phyloP scores from a whole-genome alignment of 2,329 filamentous ascomycete genomes.

The Hypoxylon sp. region DNA sequence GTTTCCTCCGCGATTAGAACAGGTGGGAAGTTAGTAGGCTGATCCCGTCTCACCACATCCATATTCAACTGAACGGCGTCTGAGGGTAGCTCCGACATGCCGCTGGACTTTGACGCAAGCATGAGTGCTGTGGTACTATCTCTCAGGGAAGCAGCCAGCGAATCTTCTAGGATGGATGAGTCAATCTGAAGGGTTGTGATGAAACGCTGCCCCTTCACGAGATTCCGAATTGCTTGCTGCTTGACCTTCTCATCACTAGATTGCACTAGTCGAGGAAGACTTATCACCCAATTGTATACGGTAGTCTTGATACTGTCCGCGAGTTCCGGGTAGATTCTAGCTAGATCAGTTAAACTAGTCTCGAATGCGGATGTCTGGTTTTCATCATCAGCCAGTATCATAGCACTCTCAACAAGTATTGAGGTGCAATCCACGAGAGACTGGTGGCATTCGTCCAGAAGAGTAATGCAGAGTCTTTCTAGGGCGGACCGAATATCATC shows the following conservation, averaged over 20 bases:
- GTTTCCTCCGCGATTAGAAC: conserved; percentile 76
- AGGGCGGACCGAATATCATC: conserved; percentile 78
- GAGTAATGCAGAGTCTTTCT: conserved; percentile 77
- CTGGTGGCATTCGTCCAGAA: conserved; percentile 83
- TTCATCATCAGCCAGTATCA: conserved; percentile 74
- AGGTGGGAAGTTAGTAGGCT: conserved; percentile 66
- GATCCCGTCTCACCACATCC: conserved; percentile 47
- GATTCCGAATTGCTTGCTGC: conserved; percentile 78
- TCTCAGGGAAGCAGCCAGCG: conserved; percentile 77
- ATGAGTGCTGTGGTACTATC: conserved; percentile 76
- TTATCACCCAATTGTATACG: conserved; percentile 84
- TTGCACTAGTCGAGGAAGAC: conserved; percentile 87
- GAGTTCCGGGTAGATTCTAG: conserved; percentile 73
- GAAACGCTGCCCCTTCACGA: conserved; percentile 80
- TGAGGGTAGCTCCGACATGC: conserved; percentile 55
- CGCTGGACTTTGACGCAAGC: conserved; percentile 53
- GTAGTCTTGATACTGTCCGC: conserved; percentile 76
- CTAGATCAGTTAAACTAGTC: conserved; percentile 72
- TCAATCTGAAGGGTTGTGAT: conserved; percentile 75
- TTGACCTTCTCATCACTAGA: conserved; percentile 85
- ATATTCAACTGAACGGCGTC: conserved; percentile 53
- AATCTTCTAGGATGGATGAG: conserved; percentile 76
- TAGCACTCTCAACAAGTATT: conserved; percentile 85
- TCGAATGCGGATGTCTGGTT: conserved; percentile 59
- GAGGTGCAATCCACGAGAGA: conserved; percentile 78